Percentiles rank a stretch among this genome's conserved stretches.
phyloP scores from a whole-genome alignment of 2,329 filamentous ascomycete species.

The Claviceps monticola region DNA sequence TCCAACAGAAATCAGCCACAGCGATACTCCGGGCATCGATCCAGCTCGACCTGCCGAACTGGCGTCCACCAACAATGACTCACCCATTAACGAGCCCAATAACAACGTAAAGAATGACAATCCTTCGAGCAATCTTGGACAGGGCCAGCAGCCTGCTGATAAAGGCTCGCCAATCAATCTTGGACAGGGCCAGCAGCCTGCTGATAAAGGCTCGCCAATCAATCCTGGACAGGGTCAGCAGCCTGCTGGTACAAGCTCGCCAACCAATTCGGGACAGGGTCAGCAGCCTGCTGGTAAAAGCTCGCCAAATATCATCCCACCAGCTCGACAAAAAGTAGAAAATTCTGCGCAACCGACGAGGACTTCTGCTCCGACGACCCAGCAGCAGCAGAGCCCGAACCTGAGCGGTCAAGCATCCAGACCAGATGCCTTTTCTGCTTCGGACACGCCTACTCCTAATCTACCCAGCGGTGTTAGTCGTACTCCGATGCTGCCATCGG shows the following conservation, averaged over 20 bases:
- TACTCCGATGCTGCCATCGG: not conserved
- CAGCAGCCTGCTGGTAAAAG: not conserved
- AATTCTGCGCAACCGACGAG: not conserved
- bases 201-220: too few species aligned
- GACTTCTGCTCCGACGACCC: not conserved
- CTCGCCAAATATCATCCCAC: not conserved
- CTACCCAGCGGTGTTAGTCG: not conserved
- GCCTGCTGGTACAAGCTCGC: not conserved
- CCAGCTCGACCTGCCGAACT: not conserved
- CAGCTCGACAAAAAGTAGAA: not conserved
- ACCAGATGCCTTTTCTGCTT: not conserved
- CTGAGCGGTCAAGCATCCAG: not conserved
- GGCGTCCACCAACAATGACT: not conserved
- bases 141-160: not conserved
- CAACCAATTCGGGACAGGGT: not conserved
- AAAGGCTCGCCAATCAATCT: not conserved
- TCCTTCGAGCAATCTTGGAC: not conserved
- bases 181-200: not conserved
- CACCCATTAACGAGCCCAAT: not conserved
- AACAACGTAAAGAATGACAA: not conserved
- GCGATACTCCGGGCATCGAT: not conserved
- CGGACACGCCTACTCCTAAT: not conserved
- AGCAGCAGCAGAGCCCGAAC: not conserved
- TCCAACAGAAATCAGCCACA: not conserved
- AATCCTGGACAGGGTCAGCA: not conserved